Conservation (phyloP, 2,329 filamentous ascomycete species). For the Aureobasidium lini region DNA sequence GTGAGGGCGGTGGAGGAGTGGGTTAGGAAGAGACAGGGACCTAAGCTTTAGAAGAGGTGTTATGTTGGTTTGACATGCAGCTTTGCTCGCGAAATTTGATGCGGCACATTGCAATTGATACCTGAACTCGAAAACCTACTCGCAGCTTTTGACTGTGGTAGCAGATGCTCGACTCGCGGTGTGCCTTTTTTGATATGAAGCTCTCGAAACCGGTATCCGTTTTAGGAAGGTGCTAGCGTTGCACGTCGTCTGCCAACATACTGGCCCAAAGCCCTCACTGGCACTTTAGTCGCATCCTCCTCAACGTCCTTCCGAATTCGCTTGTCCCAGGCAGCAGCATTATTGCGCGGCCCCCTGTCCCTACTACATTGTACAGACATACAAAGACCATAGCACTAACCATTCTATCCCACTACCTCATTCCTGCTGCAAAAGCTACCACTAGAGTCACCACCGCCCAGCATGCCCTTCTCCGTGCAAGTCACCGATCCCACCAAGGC, state of each 20-base stretch:
- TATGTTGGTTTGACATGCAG: not conserved
- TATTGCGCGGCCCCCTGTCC: not conserved
- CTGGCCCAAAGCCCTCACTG: no score
- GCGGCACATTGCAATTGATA: no score
- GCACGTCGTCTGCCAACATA: not conserved
- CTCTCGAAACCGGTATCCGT: not conserved
- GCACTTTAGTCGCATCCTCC: not conserved
- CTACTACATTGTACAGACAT: not conserved
- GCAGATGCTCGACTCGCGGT: no score
- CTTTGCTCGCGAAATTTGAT: no score
- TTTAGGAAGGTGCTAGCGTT: not conserved
- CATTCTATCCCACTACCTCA: not conserved
- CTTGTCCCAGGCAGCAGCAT: not conserved
- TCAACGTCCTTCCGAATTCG: not conserved
- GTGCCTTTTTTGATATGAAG: no score
- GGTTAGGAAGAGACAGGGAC: conserved; percentile 28
- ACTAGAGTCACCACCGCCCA: not conserved
- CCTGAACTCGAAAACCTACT: no score
- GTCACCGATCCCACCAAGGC: not conserved
- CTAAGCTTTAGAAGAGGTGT: conserved; percentile 26
- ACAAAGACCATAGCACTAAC: no score
- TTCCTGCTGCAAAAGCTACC: no score
- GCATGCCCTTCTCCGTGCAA: not conserved
- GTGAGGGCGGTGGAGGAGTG: conserved; percentile 40
- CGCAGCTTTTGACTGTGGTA: no score